Base-by-base conservation (phyloP, 345 rosid species). In the Syzygium jambos region DNA sequence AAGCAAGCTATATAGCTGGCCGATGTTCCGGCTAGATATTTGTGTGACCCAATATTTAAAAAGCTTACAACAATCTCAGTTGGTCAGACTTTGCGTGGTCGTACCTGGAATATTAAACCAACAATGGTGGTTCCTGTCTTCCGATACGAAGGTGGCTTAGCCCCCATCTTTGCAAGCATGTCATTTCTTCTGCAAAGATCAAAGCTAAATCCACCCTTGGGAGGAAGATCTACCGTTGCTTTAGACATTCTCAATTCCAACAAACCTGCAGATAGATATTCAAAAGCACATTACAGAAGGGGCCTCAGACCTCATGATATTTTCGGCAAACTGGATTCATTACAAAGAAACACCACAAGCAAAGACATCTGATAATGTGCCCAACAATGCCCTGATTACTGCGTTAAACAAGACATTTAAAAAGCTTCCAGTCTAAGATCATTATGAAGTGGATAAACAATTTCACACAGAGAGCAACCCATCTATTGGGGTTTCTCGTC, bases 51-150 rank as follows among this genome's bases (percentile, higher is more conserved):
- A 73, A 73, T 21, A 73, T 25, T 73, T 38, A 73, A 22, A 57
- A 73, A 73, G 82, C 82, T 19, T 38, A 83, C 55, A 82, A 83
- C 52, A 83, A 27, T 25, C 57, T 27, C 57, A 84, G 23, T 17
- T 49, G 57, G 56, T 14, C 56, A 51, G 49, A 86, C 17, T 16
- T 53, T 34, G 68, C 22, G 17, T 57, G 46, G 46, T 25, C 80
- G 82, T 85, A 97, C 99, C 98, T 86, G 90, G 87, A 93, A 96
- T 86, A 94, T 91, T 85, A 97, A 88, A 51, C 99, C 99, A 87
- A 97, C 99, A 86, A 97, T 97, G 54, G 99, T 97, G 46, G 99
- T 97, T 84, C 99, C 99, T 0, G 99, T 97, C 92, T 96, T 97
- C 27, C 95, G 90, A 53, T 52, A 96, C 17, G 96, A 92, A 1